Percentiles rank a stretch among this genome's conserved stretches.
These are phyloP conservation scores for Omphalea diandra DNA, from an alignment of 441 rosid genomes.

Conservation along the genomic window DNA sequence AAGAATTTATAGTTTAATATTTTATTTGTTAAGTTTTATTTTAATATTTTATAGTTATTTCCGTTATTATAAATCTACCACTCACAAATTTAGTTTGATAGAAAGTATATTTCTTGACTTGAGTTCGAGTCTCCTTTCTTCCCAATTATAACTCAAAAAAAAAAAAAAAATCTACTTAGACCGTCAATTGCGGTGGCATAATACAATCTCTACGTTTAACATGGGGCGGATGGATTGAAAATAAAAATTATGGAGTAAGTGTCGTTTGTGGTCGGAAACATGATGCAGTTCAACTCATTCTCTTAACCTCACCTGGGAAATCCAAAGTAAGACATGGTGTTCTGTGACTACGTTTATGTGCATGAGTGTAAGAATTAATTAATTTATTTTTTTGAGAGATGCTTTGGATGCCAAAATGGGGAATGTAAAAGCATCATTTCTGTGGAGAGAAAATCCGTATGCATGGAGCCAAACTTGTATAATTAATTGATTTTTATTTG, in stretches of 20 bases:
- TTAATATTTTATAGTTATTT: no score
- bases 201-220: background rate
- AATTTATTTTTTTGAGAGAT: slow-evolving; percentile 19
- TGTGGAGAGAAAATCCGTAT: slow-evolving; percentile 44
- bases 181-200: no score
- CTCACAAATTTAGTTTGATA: no score
- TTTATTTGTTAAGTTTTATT: no score
- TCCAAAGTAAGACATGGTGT: slow-evolving; percentile 23
- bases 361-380: background rate
- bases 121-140: no score
- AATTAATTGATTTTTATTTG: slow-evolving; percentile 23
- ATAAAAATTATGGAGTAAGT: slow-evolving; percentile 7
- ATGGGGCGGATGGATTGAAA: no score
- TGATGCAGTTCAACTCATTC: background rate
- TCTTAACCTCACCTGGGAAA: slow-evolving; percentile 13
- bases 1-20: no score
- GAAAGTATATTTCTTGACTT: no score
- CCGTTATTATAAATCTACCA: no score
- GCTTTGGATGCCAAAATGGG: slow-evolving; percentile 62
- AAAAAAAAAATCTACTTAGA: no score
- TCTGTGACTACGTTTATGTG: slow-evolving; percentile 16
- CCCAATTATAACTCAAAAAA: no score
- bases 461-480: slow-evolving; percentile 56
- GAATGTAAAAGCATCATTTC: slow-evolving; percentile 50
- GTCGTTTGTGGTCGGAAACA: slow-evolving; percentile 29